Percentiles rank a stretch among this genome's conserved stretches.
phyloP scores from a whole-genome alignment of 2,329 filamentous ascomycete species.

The Nothophaeocryptopus gaeumannii region DNA sequence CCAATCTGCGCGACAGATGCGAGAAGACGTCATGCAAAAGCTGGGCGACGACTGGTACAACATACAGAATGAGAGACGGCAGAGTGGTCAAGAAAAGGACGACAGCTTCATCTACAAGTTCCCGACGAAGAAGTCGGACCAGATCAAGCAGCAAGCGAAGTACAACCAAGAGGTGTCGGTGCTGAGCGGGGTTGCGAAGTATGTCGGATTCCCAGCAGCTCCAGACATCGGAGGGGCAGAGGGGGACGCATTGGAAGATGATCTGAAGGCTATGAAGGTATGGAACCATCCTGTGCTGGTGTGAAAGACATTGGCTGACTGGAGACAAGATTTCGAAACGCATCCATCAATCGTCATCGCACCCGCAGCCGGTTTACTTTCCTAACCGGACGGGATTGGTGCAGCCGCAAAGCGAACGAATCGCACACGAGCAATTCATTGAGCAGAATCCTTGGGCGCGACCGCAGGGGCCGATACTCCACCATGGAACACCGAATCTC shows the following conservation, averaged over 20 bases:
- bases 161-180: conserved; percentile 96
- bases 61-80: conserved; percentile 83
- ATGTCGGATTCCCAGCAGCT: conserved; percentile 94
- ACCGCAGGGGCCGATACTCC: conserved; percentile 73
- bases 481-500: conserved; percentile 29
- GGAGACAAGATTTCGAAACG: conserved; percentile 27
- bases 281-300: conserved; percentile 38
- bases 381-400: conserved; percentile 20
- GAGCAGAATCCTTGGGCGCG: conserved; percentile 92
- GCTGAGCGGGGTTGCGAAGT: conserved; percentile 85
- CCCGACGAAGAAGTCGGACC: conserved; percentile 70
- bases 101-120: conserved; percentile 81
- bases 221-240: conserved; percentile 75
- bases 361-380: conserved; percentile 25
- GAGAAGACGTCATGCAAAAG: conserved; percentile 74
- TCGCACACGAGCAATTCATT: conserved; percentile 68
- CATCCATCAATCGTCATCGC: conserved; percentile 19
- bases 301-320: conserved; percentile 10
- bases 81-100: conserved; percentile 71
- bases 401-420: conserved; percentile 30
- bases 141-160: conserved; percentile 78
- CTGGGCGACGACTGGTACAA: conserved; percentile 90
- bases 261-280: conserved; percentile 86
- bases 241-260: conserved; percentile 73
- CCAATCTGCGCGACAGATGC: conserved; percentile 77